Evolutionary conservation across 148 eudicot species (phyloP), one percentile per base, ranked within the genome.

Genomic region (Rhododendron kiyosumense): DNA sequence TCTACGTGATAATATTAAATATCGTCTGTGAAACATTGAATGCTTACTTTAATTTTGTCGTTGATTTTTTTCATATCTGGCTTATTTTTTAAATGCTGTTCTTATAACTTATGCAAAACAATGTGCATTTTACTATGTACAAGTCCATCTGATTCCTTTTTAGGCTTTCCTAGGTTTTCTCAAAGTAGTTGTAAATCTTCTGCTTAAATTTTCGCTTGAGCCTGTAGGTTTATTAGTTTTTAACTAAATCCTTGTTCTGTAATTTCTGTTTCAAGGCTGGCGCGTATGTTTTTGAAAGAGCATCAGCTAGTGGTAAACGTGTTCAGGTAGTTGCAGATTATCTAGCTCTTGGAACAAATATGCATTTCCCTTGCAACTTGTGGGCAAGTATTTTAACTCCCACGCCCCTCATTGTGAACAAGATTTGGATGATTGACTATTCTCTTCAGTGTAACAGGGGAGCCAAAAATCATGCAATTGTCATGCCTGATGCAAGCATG

Each of bases 401-500:
- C 18, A 1, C 34, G 14, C 85, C 14, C n/a, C 2, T 76, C 63
- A 61, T 48, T 8, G 65, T 75, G 85, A 54, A 71, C 3, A 32
- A 77, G 18, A 43, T 76, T 86, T 83, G 46, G 69, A 57, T 86
- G 85, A 80, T 20, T 86, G 81, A 78, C 61, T 8, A 14, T 65
- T 59, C 48, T 65, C 43, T 65, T 79, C 89, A 95, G 96, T 91
- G 90, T 52, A 90, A 90, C 84, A 88, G 90, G 90, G 94, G 98
- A 84, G 92, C 91, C 78, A 93, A 92, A 87, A 92, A 91, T 90
- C 90, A 85, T 87, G 96, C 93, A 79, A 86, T 94, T 63, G 93
- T 95, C 87, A 88, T 95, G 95, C 98, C 98, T 84, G 96, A 95
- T 89, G 96, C 98, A 83, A 89, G 71, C 81, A 85, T 92, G 82